phyloP scores from a whole-genome alignment of 129 eudicot species.

The Escallonia herrerae region DNA sequence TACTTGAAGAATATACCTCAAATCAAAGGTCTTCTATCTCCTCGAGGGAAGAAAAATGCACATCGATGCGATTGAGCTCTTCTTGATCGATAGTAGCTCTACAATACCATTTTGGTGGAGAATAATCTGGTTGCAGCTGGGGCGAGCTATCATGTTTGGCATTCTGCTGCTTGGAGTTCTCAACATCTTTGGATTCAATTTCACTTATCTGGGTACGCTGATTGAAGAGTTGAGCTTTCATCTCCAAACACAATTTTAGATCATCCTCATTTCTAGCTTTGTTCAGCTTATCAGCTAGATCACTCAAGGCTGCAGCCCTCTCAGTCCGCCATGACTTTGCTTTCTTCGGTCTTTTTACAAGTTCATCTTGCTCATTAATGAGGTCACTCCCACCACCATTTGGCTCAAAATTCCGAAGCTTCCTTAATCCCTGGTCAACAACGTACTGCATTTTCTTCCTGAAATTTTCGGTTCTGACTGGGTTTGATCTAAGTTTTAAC shows the following conservation, averaged over 20 bases:
- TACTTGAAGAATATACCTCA: neutral
- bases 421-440: constrained; percentile 59
- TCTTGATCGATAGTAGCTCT: constrained; percentile 34
- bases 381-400: constrained; percentile 26
- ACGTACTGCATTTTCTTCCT: constrained; percentile 60
- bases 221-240: constrained; percentile 34
- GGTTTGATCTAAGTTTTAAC: constrained; percentile 51
- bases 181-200: constrained; percentile 16
- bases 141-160: constrained; percentile 8
- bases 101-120: constrained; percentile 40
- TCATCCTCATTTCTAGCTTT: constrained; percentile 73
- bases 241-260: constrained; percentile 46
- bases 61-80: constrained; percentile 33
- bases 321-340: constrained; percentile 31
- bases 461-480: constrained; percentile 49
- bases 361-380: constrained; percentile 28
- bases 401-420: constrained; percentile 24
- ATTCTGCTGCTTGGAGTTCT: constrained; percentile 8
- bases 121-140: constrained; percentile 12
- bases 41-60: constrained; percentile 50
- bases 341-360: constrained; percentile 33
- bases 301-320: constrained; percentile 27
- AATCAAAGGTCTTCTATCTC: constrained; percentile 50
- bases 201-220: constrained; percentile 7
- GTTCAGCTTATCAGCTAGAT: constrained; percentile 55